Evolutionary conservation across 345 rosid genomes (phyloP).

Genomic region (Passiflora organensis): DNA sequence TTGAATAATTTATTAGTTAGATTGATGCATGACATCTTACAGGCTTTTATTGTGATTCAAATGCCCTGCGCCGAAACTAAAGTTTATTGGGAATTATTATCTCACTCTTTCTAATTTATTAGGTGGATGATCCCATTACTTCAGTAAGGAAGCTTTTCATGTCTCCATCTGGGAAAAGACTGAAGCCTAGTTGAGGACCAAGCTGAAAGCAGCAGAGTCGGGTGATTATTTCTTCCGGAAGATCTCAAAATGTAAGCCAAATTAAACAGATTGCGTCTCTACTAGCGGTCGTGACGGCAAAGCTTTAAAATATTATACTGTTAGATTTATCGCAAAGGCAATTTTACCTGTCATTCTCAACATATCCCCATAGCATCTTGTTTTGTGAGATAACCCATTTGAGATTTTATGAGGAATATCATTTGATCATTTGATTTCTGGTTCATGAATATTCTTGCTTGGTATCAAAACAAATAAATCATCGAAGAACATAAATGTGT

Average conservation of each 20-base stretch:
- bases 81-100: not conserved
- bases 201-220: slow-evolving; percentile 16
- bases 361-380: not conserved
- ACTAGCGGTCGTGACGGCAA: no score
- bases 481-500: no score
- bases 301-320: no score
- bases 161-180: slow-evolving; percentile 52
- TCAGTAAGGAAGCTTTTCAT: slow-evolving; percentile 65
- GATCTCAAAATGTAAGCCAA: no score
- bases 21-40: not conserved
- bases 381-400: not conserved
- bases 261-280: no score
- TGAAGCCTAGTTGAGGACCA: slow-evolving; percentile 31
- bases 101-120: slow-evolving; percentile 2
- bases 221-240: not conserved
- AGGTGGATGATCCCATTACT: slow-evolving; percentile 79
- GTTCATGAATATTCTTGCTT: no score
- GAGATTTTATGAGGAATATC: slow-evolving; percentile 15
- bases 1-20: no score
- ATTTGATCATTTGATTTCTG: no score
- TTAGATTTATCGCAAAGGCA: no score
- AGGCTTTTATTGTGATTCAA: not conserved
- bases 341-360: no score
- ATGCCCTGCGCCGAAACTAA: not conserved
- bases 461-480: slow-evolving; percentile 2